Conservation (phyloP, 2,329 filamentous ascomycete genomes). For the Cryphonectria nitschkei region DNA sequence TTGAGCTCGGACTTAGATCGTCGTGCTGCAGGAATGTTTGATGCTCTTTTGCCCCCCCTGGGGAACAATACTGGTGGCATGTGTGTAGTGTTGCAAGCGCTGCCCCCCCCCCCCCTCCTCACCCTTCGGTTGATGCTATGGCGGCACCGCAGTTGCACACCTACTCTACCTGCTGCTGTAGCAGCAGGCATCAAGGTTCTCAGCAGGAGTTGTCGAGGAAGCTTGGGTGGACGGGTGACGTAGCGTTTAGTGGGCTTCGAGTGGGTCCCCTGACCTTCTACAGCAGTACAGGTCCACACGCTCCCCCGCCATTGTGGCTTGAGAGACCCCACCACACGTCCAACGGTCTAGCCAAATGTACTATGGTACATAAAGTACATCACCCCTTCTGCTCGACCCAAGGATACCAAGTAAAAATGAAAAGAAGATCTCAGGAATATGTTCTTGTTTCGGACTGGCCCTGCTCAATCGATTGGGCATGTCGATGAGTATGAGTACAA, state of each 20-base stretch:
- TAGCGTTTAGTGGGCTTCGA: neutral
- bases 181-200: constrained; percentile 2
- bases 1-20: neutral
- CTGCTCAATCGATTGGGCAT: neutral
- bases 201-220: neutral
- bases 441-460: neutral
- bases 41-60: neutral
- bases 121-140: neutral
- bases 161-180: neutral
- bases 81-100: neutral
- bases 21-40: neutral
- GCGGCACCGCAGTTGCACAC: neutral
- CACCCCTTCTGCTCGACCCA: neutral
- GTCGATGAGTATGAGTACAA: neutral
- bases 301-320: constrained; percentile 20
- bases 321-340: neutral
- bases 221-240: constrained; percentile 11
- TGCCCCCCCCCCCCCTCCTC: neutral
- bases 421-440: neutral
- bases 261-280: neutral
- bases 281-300: neutral
- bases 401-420: no score
- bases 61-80: neutral
- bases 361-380: no score
- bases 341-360: neutral